Evolutionary conservation across 2,329 filamentous ascomycete genomes (phyloP).

Genomic region (Botrytis hyacinthi): DNA sequence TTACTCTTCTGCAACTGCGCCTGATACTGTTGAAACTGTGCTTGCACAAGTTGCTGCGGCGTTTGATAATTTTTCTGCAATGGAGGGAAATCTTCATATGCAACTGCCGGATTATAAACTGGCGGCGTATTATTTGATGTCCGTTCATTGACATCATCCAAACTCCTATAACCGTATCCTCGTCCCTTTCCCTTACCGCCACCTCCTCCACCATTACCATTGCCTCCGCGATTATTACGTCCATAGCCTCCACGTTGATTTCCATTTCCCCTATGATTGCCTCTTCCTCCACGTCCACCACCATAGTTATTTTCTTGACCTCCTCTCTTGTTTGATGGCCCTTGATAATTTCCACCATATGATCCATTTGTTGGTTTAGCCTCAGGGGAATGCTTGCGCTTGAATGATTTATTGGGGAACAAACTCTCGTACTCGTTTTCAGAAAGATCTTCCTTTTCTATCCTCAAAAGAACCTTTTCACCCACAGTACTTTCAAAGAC

Average conservation of each 20-base stretch:
- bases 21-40: conserved; percentile 38
- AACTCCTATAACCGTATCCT: conserved; percentile 59
- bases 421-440: conserved; percentile 64
- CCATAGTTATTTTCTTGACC: conserved; percentile 35
- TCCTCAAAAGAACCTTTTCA: conserved; percentile 79
- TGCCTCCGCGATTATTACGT: conserved; percentile 36
- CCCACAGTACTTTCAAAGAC: conserved; percentile 80
- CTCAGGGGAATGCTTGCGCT: conserved; percentile 60
- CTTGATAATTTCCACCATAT: conserved; percentile 36
- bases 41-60: conserved; percentile 38
- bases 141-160: conserved; percentile 61
- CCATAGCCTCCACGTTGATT: conserved; percentile 39
- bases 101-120: conserved; percentile 36
- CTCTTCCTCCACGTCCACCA: conserved; percentile 37
- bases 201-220: conserved; percentile 37
- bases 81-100: conserved; percentile 40
- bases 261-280: conserved; percentile 44
- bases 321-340: conserved; percentile 36
- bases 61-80: conserved; percentile 39
- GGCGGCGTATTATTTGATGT: conserved; percentile 42
- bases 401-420: conserved; percentile 58
- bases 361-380: conserved; percentile 32
- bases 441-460: conserved; percentile 67
- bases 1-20: conserved; percentile 36
- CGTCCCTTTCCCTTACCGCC: conserved; percentile 47